Evolutionary conservation across 2,329 filamentous ascomycete species (phyloP), one percentile per base, ranked within the genome.

Genomic region (Arthrinium phaeospermum): DNA sequence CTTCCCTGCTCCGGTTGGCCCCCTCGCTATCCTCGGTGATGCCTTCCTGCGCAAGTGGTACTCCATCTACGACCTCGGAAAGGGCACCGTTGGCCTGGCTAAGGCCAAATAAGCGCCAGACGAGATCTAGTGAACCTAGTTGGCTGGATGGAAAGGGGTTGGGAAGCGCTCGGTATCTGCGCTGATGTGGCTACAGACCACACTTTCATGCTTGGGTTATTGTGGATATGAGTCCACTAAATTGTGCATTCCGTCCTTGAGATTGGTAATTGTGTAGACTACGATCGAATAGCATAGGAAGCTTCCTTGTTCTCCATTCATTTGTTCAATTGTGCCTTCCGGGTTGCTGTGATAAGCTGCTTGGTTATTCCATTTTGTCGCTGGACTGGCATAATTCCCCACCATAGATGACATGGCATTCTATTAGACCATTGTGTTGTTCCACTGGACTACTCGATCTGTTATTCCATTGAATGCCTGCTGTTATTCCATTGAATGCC

Each of bases 51-150:
- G 94, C 84, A 93, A 89, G 82, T 97, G 92, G 89, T 98, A 98
- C 90, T 97, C 94, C 76, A 93, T 99, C 81, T 99, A 99, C 82
- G 94, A 99, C 85, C 89, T 98, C 73, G 95, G 94, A 83, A 95
- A 93, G 87, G 89, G 92, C 81, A 92, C 93, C 72, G 95, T 99
- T 75, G 95, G 94, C 81, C 90, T 99, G 79, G 96, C 96, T 80
- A 92, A 93, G 86, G 89, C 96, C 77, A 96, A 95, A 86, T 82
- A 83, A 70, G 47, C 34, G 12, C 1, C 16, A 10, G 13, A 14
- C 13, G 30, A 24, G 19, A 19, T 1, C 4, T n/a, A 1, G 1
- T 1, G 1, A 14, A 19, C 22, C 57, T 5, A 4, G 19, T 41
- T n/a, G 22, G 19, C 57, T n/a, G 6, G 34, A 1, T n/a, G 30